Evolutionary conservation across 179 eudicot species (phyloP).

Genomic region (Beta macrorhiza): DNA sequence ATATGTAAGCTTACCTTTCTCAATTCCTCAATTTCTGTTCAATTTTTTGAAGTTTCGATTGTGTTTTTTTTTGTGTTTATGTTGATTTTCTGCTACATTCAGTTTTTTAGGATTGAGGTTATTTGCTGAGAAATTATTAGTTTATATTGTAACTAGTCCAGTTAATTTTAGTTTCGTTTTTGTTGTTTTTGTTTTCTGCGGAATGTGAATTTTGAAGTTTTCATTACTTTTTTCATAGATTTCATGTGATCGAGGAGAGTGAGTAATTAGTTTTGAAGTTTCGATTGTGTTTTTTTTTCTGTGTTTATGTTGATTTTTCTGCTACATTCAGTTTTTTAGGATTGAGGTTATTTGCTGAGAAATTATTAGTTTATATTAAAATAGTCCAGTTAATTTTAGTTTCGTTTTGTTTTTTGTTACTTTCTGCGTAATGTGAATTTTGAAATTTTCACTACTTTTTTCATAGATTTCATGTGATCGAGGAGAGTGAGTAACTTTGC

Average conservation of each 20-base stretch:
- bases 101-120: neutral
- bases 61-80: neutral
- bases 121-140: neutral
- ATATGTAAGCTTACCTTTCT: slow-evolving; percentile 18
- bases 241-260: neutral
- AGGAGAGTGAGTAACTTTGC: neutral
- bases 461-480: neutral
- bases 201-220: too few species aligned
- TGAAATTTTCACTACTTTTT: too few species aligned
- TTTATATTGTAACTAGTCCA: too few species aligned
- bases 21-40: neutral
- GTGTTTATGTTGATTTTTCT: neutral
- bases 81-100: neutral
- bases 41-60: neutral
- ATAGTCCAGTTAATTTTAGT: too few species aligned
- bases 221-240: too few species aligned
- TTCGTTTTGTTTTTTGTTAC: too few species aligned
- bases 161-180: too few species aligned
- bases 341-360: neutral
- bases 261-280: neutral
- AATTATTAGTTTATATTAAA: neutral
- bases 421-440: too few species aligned
- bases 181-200: too few species aligned
- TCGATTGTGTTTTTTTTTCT: neutral
- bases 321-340: neutral